These are phyloP conservation scores for Leccinum imitatum DNA, from an alignment of 768 basidiomycete genomes.

Conservation along the genomic window DNA sequence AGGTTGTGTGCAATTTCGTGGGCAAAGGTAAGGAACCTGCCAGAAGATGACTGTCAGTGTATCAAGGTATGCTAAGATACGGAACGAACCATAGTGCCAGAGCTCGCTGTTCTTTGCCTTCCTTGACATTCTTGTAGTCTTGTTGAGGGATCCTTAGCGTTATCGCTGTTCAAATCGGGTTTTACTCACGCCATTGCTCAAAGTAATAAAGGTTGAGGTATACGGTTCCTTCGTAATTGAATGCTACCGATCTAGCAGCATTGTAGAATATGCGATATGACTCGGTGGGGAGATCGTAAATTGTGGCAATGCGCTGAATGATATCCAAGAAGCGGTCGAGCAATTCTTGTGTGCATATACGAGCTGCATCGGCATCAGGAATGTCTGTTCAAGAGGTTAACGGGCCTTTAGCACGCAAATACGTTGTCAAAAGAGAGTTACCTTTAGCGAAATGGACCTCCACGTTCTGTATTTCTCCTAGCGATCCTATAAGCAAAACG, in stretches of 20 bases:
- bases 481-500: constrained; percentile 18
- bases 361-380: constrained; percentile 38
- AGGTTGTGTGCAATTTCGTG: not conserved
- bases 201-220: not conserved
- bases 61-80: not conserved
- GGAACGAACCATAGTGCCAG: not conserved
- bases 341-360: constrained; percentile 31
- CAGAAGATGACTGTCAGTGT: not conserved
- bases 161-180: not conserved
- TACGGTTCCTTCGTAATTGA: not conserved
- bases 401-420: not conserved
- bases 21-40: not conserved
- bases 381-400: constrained; percentile 44
- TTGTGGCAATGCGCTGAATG: constrained; percentile 54
- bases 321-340: constrained; percentile 70
- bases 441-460: constrained; percentile 63
- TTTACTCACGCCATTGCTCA: not conserved
- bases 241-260: not conserved
- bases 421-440: constrained; percentile 19
- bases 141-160: not conserved
- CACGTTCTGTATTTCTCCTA: constrained; percentile 50
- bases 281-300: constrained; percentile 65
- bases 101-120: not conserved
- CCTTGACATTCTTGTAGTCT: not conserved
- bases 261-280: not conserved